A percentile compares a stretch with the other conserved stretches of the same genome.
These are phyloP conservation scores for Metschnikowia similis DNA, from an alignment of 805 yeast genomes.

Conservation along the genomic window DNA sequence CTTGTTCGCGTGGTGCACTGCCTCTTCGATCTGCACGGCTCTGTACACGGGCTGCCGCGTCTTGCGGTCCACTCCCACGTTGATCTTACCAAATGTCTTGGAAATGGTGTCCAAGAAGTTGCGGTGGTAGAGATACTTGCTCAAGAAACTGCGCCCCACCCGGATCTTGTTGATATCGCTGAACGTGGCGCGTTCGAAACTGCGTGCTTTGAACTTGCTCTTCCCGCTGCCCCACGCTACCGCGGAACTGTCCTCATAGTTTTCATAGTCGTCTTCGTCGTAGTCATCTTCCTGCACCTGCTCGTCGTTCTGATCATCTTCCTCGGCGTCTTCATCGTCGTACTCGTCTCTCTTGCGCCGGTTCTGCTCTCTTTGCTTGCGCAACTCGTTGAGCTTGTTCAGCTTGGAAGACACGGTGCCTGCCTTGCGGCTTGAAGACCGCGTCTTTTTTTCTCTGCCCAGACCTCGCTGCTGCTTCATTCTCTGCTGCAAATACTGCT, in stretches of 20 bases:
- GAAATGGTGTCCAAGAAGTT: conserved; percentile 66
- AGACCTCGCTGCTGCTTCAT: conserved; percentile 50
- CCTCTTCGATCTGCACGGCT: conserved; percentile 74
- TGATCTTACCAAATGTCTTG: conserved; percentile 79
- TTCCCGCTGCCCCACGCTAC: conserved; percentile 35
- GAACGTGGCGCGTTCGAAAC: conserved; percentile 44
- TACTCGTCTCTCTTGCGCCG: conserved; percentile 27
- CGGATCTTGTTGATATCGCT: conserved; percentile 68
- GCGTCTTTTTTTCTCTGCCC: conserved; percentile 25
- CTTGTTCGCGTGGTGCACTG: conserved; percentile 41
- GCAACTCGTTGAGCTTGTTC: conserved; percentile 66
- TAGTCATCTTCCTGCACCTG: conserved; percentile 28
- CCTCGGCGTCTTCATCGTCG: conserved; percentile 22
- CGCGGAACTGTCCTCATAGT: conserved; percentile 22
- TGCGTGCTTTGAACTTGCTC: conserved; percentile 21
- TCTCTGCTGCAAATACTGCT: conserved; percentile 77
- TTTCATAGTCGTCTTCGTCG: conserved; percentile 41
- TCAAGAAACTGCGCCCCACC: conserved; percentile 72
- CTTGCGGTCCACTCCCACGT: conserved; percentile 66
- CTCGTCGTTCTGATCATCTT: conserved; percentile 33
- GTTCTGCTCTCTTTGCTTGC: conserved; percentile 66
- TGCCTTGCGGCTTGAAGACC: conserved; percentile 33
- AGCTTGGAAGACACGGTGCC: conserved; percentile 30
- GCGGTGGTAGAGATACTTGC: conserved; percentile 76
- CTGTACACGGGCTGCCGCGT: conserved; percentile 68